Conservation (phyloP, 176 grass and related monocot genomes). For the barley (Hordeum vulgare) region DNA sequence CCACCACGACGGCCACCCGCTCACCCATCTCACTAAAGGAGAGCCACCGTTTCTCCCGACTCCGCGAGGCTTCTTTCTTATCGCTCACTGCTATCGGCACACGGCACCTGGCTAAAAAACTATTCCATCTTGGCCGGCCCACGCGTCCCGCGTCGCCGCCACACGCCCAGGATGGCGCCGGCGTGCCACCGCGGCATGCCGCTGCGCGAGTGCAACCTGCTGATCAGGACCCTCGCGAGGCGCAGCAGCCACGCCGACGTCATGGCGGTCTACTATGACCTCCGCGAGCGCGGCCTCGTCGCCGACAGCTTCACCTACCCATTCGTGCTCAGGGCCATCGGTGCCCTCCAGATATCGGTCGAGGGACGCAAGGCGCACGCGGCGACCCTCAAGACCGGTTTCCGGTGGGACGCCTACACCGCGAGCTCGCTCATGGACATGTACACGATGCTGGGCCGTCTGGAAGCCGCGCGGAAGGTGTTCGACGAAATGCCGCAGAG, state of each 20-base stretch:
- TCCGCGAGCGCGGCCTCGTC: conserved; percentile 35
- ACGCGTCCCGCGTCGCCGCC: conserved; percentile 16
- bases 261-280: conserved; percentile 45
- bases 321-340: conserved; percentile 55
- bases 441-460: conserved; percentile 30
- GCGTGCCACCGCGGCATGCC: conserved; percentile 23
- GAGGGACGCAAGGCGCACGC: conserved; percentile 46
- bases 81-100: background rate
- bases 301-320: conserved; percentile 73
- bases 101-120: background rate
- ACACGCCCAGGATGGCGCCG: conserved; percentile 18
- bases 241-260: conserved; percentile 18
- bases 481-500: conserved; percentile 52
- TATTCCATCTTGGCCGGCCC: conserved; percentile 6
- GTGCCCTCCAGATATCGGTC: conserved; percentile 25
- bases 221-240: conserved; percentile 49
- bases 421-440: conserved; percentile 52
- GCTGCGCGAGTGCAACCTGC: conserved; percentile 44
- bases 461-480: conserved; percentile 20
- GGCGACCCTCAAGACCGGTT: conserved; percentile 35
- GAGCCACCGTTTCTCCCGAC: background rate
- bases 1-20: conserved; percentile 63
- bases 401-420: conserved; percentile 46
- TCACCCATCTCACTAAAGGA: conserved; percentile 7
- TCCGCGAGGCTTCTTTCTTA: background rate